A percentile compares a stretch with the other conserved stretches of the same genome.
phyloP scores from a whole-genome alignment of 1,139 yeast genomes.

The Kazachstania sp. region DNA sequence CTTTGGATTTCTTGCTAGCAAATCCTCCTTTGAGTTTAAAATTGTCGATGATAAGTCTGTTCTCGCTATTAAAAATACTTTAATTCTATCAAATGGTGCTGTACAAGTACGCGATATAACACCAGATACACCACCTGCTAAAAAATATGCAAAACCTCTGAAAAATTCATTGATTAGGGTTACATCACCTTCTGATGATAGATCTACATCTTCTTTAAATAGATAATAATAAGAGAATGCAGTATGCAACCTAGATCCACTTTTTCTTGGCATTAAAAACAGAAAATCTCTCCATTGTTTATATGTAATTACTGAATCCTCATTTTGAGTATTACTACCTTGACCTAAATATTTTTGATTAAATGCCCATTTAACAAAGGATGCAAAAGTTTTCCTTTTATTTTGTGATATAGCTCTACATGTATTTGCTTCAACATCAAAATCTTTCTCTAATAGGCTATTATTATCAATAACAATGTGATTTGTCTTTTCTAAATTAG shows the following conservation, averaged over 20 bases:
- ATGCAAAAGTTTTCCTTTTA: slow-evolving; percentile 12
- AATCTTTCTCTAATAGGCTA: background rate
- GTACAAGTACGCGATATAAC: slow-evolving; percentile 96
- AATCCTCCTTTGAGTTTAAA: slow-evolving; percentile 45
- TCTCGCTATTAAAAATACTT: slow-evolving; percentile 87
- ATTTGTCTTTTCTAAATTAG: slow-evolving; percentile 11
- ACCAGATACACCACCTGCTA: slow-evolving; percentile 94
- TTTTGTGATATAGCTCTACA: slow-evolving; percentile 3
- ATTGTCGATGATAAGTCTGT: slow-evolving; percentile 70
- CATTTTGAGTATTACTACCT: slow-evolving; percentile 36
- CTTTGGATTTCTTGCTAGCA: slow-evolving; percentile 36
- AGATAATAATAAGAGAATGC: slow-evolving; percentile 55
- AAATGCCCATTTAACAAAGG: slow-evolving; percentile 35
- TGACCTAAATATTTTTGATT: slow-evolving; percentile 41
- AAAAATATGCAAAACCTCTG: slow-evolving; percentile 79
- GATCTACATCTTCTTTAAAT: slow-evolving; percentile 71
- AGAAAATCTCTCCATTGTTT: slow-evolving; percentile 83
- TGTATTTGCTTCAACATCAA: background rate
- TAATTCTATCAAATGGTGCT: slow-evolving; percentile 92
- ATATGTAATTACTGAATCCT: slow-evolving; percentile 43
- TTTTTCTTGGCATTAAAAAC: slow-evolving; percentile 67
- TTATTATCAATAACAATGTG: slow-evolving; percentile 2
- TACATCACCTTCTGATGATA: slow-evolving; percentile 82
- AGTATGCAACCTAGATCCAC: slow-evolving; percentile 63
- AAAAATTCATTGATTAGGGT: slow-evolving; percentile 70